These are phyloP conservation scores for Alliaria petiolata DNA, from an alignment of 345 rosid species.

Conservation along the genomic window DNA sequence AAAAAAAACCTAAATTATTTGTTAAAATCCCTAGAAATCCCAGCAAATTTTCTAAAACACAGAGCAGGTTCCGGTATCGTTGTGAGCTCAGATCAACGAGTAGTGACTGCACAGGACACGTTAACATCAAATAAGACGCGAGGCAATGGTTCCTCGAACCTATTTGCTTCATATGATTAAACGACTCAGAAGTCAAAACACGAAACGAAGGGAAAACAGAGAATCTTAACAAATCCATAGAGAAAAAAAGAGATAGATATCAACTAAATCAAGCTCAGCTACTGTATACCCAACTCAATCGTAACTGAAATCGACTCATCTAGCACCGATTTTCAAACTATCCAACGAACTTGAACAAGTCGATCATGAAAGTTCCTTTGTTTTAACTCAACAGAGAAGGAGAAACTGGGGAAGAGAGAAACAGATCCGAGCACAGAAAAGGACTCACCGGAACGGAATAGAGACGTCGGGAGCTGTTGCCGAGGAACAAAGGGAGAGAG, in stretches of 20 bases:
- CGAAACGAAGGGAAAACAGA: neutral
- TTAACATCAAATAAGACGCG: neutral
- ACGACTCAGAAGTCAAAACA: neutral
- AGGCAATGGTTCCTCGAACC: no score
- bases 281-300: neutral
- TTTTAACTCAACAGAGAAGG: neutral
- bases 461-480: neutral
- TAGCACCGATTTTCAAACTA: neutral
- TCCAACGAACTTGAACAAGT: neutral
- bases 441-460: slow-evolving; percentile 8
- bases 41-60: neutral
- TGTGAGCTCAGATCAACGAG: neutral
- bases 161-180: neutral
- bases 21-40: slow-evolving; percentile 17
- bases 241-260: neutral
- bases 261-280: neutral
- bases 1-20: neutral
- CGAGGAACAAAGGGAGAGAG: neutral
- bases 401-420: neutral
- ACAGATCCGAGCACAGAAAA: neutral
- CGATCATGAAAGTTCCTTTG: neutral
- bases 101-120: neutral
- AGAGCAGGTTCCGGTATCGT: neutral
- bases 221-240: neutral
- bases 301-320: neutral